Base-by-base conservation (phyloP, 768 basidiomycete species). In the Boletus tomentosulus region DNA sequence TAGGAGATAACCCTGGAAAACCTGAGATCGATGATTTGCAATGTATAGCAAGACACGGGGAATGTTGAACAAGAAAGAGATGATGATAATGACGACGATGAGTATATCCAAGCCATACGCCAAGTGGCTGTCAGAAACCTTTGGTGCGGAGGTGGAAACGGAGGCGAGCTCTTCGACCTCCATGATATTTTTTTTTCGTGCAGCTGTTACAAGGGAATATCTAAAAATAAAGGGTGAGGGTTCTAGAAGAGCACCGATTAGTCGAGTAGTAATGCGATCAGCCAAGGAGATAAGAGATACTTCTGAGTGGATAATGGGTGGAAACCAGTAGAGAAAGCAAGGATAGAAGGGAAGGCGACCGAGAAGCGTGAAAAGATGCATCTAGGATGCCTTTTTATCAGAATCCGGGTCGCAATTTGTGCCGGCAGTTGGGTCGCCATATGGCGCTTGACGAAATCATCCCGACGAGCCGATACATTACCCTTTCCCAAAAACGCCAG, bases 11-110 rank as follows among this genome's bases (percentile, higher is more conserved):
- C 83, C 83, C 33, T 68, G 74, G 31, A 68, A 63, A 78, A 77
- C 79, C 56, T 81, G 77, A 7, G 75, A 74, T 19, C 69, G 57
- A 35, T 63, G 48, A 13, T 74, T 73, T 53, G 76, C 78, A 58
- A 83, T 69, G 46, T 83, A 78, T 33, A 76, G 76, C 27, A 82
- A 45, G 10, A 71, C 67, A 30, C 78, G 76, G 27, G 83, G 84
- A 19, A 81, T 57, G 16, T 75, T 70, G 51, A 75, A 61, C 12
- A 82, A 62, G 51, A 74, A 66, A 45, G 78, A 66, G 31, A 72
- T 31, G 1, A 66, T 72, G 35, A 78, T 66, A 46, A 76, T 34
- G 16, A 69, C 64, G 55, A 79, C 56, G 48, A 84, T 64, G 60
- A 79, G 71, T 47, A 80, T 60, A 67, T 78, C 71, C 54, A 80